phyloP scores from a whole-genome alignment of 257 asterid species.

The Plantago major region DNA sequence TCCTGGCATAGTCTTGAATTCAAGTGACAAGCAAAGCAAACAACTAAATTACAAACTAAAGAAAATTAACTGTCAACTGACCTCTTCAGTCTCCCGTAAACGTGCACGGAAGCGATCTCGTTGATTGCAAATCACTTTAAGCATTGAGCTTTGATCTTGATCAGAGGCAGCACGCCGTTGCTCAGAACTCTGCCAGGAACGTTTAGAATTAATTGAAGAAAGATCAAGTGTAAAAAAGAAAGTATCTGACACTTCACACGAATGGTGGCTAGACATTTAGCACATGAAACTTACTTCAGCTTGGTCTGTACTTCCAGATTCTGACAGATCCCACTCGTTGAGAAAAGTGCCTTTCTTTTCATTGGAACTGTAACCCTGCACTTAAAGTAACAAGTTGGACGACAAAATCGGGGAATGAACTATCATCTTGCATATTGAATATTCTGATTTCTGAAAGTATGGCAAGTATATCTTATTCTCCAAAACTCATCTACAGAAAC shows the following conservation, averaged over 20 bases:
- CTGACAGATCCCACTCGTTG: constrained; percentile 96
- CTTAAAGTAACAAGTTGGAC: constrained; percentile 17
- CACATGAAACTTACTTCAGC: constrained; percentile 48
- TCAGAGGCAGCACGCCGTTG: constrained; percentile 67
- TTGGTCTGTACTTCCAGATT: constrained; percentile 65
- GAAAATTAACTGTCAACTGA: constrained; percentile 17
- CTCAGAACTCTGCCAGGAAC: constrained; percentile 60
- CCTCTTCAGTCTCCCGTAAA: constrained; percentile 98
- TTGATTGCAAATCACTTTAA: constrained; percentile 97
- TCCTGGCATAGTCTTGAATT: constrained; percentile 50
- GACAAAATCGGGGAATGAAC: background rate
- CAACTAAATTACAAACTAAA: constrained; percentile 16
- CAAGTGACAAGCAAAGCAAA: constrained; percentile 12
- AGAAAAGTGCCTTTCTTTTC: constrained; percentile 55
- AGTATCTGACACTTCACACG: constrained; percentile 4
- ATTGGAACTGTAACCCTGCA: constrained; percentile 90
- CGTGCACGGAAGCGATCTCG: constrained; percentile 97
- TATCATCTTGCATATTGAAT: no score
- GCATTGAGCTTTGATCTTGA: constrained; percentile 95
- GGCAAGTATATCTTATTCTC: background rate
- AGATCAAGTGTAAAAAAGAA: constrained; percentile 13
- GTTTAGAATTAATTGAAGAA: constrained; percentile 19
- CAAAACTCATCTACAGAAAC: background rate
- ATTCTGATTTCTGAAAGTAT: constrained; percentile 11
- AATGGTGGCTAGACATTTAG: constrained; percentile 4